These are phyloP conservation scores for Cicer cuneatum DNA, from an alignment of 306 rosid species.

Conservation along the genomic window DNA sequence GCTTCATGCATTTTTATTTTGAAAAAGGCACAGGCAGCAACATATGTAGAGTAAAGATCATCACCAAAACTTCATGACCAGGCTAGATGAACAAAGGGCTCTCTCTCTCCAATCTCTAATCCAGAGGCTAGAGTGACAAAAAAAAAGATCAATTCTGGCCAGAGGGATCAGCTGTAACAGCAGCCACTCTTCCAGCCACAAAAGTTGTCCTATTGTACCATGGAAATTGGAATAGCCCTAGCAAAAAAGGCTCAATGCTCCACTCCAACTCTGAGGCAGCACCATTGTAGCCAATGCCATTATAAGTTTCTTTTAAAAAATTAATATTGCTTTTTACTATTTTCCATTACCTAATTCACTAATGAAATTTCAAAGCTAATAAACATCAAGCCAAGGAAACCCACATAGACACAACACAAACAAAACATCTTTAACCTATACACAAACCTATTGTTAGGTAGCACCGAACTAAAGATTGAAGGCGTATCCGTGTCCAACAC, in stretches of 20 bases:
- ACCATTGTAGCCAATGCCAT: neutral
- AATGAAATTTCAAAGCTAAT: neutral
- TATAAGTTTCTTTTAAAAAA: neutral
- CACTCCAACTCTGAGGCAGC: neutral
- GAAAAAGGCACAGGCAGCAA: constrained; percentile 8
- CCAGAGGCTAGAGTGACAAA: neutral
- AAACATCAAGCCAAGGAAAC: constrained; percentile 4
- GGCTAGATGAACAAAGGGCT: neutral
- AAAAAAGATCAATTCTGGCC: neutral
- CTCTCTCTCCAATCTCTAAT: neutral
- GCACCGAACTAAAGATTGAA: no score
- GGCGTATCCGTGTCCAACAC: no score
- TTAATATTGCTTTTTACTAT: neutral
- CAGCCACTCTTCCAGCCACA: neutral
- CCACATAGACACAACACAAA: constrained; percentile 10
- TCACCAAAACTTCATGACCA: neutral
- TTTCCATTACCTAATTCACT: neutral
- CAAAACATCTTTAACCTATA: neutral
- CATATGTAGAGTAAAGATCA: neutral
- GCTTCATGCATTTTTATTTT: neutral
- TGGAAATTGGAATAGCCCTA: neutral
- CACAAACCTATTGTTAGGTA: neutral
- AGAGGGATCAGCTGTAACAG: neutral
- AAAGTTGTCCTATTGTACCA: neutral
- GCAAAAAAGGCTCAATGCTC: constrained; percentile 5